Percentiles rank a stretch among this genome's conserved stretches.
These are phyloP conservation scores for Fagus sylvatica DNA, from an alignment of 306 rosid genomes.

Conservation along the genomic window DNA sequence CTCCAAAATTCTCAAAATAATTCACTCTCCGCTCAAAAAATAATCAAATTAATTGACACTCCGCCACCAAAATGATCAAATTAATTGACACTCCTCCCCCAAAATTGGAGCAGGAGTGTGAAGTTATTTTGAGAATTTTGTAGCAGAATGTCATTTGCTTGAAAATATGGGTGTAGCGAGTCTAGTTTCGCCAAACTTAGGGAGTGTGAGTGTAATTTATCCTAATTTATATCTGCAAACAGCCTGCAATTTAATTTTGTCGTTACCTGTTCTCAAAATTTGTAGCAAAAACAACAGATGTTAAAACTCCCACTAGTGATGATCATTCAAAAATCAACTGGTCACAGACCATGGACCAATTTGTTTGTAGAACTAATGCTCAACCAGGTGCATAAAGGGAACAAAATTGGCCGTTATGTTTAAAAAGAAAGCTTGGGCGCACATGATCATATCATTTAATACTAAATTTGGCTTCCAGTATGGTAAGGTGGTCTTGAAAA, in stretches of 20 bases:
- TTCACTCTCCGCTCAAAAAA: no score
- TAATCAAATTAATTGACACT: no score
- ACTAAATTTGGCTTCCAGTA: conserved; percentile 37
- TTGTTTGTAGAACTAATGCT: conserved; percentile 52
- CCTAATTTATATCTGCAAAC: not conserved
- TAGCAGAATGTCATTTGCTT: no score
- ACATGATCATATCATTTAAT: conserved; percentile 48
- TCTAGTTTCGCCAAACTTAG: no score
- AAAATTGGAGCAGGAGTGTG: no score
- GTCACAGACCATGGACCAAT: conserved; percentile 37
- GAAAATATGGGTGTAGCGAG: no score
- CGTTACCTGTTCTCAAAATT: conserved; percentile 10
- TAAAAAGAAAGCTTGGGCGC: conserved; percentile 49
- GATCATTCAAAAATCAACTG: conserved; percentile 28
- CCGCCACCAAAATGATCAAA: no score
- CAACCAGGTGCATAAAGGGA: conserved; percentile 50
- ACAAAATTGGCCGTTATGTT: conserved; percentile 44
- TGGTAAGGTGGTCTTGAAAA: conserved; percentile 52
- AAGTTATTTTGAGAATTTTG: no score
- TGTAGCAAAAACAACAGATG: conserved; percentile 11
- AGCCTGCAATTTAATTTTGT: not conserved
- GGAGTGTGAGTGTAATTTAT: no score
- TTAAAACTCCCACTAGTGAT: conserved; percentile 2
- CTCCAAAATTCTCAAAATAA: no score
- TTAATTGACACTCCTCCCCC: no score